Base-by-base conservation (phyloP, 441 rosid genomes). In the Jatropha multifida region DNA sequence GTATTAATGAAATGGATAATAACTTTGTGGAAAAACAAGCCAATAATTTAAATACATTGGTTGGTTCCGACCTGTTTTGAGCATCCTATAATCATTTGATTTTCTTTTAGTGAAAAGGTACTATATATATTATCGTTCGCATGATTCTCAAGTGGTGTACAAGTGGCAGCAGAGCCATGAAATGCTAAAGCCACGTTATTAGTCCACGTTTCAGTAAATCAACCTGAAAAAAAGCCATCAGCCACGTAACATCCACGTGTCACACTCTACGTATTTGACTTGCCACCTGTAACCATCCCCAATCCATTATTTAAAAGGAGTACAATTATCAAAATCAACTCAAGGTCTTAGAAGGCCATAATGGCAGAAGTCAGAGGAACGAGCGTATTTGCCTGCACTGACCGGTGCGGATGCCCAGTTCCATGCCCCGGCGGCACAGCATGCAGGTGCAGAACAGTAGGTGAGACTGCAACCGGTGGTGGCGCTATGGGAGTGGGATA, bases 371-470 rank as follows among this genome's bases (percentile, higher is more conserved):
- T 20, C 2, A 74, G 75, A 37, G 86, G 78, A 26, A 73, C 72
- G 40, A 27, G 56, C 10, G 37, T 10, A 3, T 72, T 56, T 4
- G 77, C 63, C 49, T 92, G 93, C 81, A 84, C 78, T 58, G 88
- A 85, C 2, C 65, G 80, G n/a, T 88, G 92, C 49, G 92, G 93
- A 9, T 90, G 90, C 38, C 91, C 92, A 65, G 40, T 77, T 68
- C 92, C 94, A 0, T 87, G 92, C 81, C 85, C 84, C 7, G 88
- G 92, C 8, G 90, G 87, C 27, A 68, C 18, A 15, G 71, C 83
- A 51, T 87, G 92, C 88, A 74, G 89, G 88, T 76, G 92, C 63
- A 69, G 32, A 15, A 62, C 37, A 14, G 40, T 13, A 23, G 27
- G 32, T 20, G 48, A 61, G 15, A 65, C 74, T 11, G 49, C 54